Evolutionary conservation across 805 yeast genomes (phyloP), one percentile per base, ranked within the genome.

Genomic region (Ogataea methanolica): DNA sequence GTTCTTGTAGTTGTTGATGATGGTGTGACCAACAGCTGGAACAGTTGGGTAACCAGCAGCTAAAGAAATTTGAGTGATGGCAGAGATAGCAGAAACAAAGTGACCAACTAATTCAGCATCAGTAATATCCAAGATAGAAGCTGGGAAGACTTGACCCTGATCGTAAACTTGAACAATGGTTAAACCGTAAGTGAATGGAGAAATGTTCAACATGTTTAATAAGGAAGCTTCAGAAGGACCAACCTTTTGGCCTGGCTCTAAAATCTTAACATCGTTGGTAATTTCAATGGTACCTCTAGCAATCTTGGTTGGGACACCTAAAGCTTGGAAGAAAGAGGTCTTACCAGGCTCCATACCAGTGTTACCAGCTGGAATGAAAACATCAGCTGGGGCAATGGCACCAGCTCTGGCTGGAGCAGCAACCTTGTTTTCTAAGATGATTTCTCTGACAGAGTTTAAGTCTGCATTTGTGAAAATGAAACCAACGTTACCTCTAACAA

Each of bases 281-380:
- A 94, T 94, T 82, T 94, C 99, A 85, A 94, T 94, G 79, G 97
- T 90, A 94, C 99, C 99, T 88, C 99, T 91, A 78, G 96, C 94
- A 90, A 94, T 94, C 95, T 94, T 94, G 88, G 99, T 94, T 84
- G 99, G 99, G 69, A 94, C 97, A 88, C 98, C 98, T 70, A 94
- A 85, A 72, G 99, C 99, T 85, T 94, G 99, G 98, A 94, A 94
- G 96, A 94, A 94, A 73, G 99, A 94, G 71, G 99, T 94, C 89
- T 94, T 94, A 86, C 98, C 98, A 78, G 99, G 99, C 82, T 94
- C 99, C 96, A 94, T 91, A 87, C 98, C 97, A 66, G 99, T 94
- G 96, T 94, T 94, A 77, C 96, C 95, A 67, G 98, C 98, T 73
- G 96, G 96, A 64, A 94, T 86, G 85, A 83, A 89, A 69, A 94